Evolutionary conservation across 306 rosid genomes (phyloP).

Genomic region (Pyrus bretschneideri): DNA sequence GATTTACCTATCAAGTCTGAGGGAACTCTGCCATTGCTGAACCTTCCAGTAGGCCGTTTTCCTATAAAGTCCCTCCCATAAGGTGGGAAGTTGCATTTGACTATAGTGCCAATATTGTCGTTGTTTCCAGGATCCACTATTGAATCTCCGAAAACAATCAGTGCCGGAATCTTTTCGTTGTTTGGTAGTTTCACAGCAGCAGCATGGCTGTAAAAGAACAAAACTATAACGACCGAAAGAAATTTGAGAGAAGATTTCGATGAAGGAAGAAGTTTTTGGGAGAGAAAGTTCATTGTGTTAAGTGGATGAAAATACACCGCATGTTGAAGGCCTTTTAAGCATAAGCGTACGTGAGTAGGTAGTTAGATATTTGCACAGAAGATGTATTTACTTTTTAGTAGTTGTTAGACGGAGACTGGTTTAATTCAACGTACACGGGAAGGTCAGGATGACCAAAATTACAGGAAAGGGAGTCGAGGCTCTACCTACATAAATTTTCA

Average conservation of each 20-base stretch:
- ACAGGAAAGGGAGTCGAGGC: too few relatives aligned
- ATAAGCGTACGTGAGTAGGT: too few relatives aligned
- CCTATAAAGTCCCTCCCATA: constrained; percentile 55
- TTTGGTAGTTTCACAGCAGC: constrained; percentile 15
- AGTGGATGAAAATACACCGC: not conserved
- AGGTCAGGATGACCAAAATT: too few relatives aligned
- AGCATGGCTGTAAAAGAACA: constrained; percentile 1
- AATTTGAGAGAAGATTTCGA: not conserved
- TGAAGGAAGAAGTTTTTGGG: constrained; percentile 5
- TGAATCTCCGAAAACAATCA: constrained; percentile 70
- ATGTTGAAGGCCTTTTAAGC: not conserved
- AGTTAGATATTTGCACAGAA: not conserved
- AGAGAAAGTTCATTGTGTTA: constrained; percentile 4
- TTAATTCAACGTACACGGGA: not conserved
- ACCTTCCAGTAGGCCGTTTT: constrained; percentile 56
- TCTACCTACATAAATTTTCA: too few relatives aligned
- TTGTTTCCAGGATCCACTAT: constrained; percentile 70
- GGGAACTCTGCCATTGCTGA: constrained; percentile 55
- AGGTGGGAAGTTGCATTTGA: constrained; percentile 58
- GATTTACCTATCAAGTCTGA: constrained; percentile 48
- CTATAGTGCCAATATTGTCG: constrained; percentile 36
- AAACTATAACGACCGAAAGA: not conserved
- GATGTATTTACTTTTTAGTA: not conserved
- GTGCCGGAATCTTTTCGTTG: constrained; percentile 48
- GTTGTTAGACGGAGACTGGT: constrained; percentile 2